Conservation (phyloP, 2,329 filamentous ascomycete species). For the Trichophyton simii region DNA sequence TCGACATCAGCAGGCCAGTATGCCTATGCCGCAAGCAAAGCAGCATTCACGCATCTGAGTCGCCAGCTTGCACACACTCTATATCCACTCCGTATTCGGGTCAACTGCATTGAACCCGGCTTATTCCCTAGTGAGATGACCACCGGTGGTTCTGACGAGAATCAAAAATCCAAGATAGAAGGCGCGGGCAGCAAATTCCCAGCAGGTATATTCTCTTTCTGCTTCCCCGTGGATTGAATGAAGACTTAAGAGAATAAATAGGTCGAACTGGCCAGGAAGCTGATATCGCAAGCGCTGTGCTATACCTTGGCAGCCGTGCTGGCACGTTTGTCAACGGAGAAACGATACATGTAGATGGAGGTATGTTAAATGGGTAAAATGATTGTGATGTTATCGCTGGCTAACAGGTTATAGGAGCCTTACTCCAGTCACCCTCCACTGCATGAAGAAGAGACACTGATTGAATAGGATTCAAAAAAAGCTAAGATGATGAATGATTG, state of each 20-base stretch:
- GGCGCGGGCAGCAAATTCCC: constrained; percentile 38
- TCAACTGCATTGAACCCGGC: constrained; percentile 47
- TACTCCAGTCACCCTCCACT: neutral
- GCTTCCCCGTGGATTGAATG: neutral
- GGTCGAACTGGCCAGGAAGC: constrained; percentile 42
- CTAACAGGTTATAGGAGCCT: neutral
- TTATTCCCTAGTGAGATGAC: constrained; percentile 50
- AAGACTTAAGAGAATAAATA: constrained; percentile 2
- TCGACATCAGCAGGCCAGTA: constrained; percentile 40
- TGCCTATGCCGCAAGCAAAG: constrained; percentile 42
- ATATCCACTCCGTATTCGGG: constrained; percentile 42
- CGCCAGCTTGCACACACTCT: constrained; percentile 44
- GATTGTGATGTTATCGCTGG: neutral
- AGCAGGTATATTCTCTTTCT: constrained; percentile 21
- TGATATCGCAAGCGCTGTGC: constrained; percentile 43
- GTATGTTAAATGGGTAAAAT: constrained; percentile 6
- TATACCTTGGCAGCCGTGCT: constrained; percentile 37
- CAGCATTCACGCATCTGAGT: constrained; percentile 40
- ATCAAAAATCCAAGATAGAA: constrained; percentile 45
- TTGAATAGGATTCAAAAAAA: too few species aligned
- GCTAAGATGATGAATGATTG: too few species aligned
- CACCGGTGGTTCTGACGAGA: constrained; percentile 37
- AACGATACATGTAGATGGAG: constrained; percentile 25
- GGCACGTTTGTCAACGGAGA: constrained; percentile 40
- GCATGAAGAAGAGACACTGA: neutral